Evolutionary conservation across 129 eudicot genomes (phyloP), one percentile per base, ranked within the genome.

Genomic region (Logfia minima): DNA sequence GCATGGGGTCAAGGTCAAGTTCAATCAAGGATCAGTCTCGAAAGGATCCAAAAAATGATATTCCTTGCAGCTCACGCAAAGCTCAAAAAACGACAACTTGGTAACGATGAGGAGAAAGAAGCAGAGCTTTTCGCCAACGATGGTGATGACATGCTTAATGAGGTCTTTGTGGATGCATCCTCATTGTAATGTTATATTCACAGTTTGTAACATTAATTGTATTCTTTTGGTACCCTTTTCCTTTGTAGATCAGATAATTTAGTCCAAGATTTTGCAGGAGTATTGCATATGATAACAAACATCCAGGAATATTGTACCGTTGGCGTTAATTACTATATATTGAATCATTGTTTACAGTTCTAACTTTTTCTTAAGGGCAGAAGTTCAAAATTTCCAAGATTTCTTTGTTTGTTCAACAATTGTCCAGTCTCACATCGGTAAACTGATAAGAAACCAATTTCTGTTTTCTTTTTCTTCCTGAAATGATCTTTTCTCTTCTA

Each of bases 21-120:
- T 55, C 84, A 86, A 31, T 83, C 97, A 18, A 80, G 88, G 80
- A 59, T 72, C n/a, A 88, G 87, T 10, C 41, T 84, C 41, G 98
- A 89, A 65, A 84, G 84, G 79, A 83, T 91, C 79, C 98, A 92
- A 55, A 92, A 90, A 83, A 80, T 92, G 85, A 80, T 89, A 6
- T 90, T 84, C 74, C 76, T 92, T 81, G 93, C 92, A 8, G 96
- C 96, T 58, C 83, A 89, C 76, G 72, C 91, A 0, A 89, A 86
- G 87, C 93, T 92, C 22, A 84, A 84, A 66, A 82, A 82, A 32
- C 78, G 88, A 70, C 91, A 87, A 78, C 83, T 82, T 63, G 86
- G 84, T 41, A 71, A 85, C 29, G 87, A 80, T 24, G 92, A 89
- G 67, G 96, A 87, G 62, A 86, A 92, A 84, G 96, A 89, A 29